Evolutionary conservation across 2,329 filamentous ascomycete genomes (phyloP).

Genomic region (Cordyceps javanica): DNA sequence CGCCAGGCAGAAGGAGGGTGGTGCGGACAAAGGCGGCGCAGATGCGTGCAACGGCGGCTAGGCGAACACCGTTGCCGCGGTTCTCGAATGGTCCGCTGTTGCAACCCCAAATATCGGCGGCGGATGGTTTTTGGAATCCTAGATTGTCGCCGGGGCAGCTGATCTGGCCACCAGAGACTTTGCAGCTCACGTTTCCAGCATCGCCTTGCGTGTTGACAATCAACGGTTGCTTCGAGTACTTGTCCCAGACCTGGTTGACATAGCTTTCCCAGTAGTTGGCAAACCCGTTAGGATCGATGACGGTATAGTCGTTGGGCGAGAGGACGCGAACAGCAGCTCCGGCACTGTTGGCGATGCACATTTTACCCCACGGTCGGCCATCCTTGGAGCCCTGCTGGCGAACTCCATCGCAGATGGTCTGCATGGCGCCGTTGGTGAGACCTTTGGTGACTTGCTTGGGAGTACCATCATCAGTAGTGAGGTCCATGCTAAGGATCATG

Average conservation of each 20-base stretch:
- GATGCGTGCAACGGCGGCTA: slow-evolving; percentile 39
- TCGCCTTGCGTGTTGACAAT: slow-evolving; percentile 37
- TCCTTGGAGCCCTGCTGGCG: slow-evolving; percentile 31
- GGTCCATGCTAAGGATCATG: slow-evolving; percentile 43
- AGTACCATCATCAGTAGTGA: slow-evolving; percentile 31
- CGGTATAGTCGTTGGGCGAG: slow-evolving; percentile 36
- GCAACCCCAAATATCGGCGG: slow-evolving; percentile 45
- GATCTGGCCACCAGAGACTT: slow-evolving; percentile 29
- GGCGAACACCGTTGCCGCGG: slow-evolving; percentile 31
- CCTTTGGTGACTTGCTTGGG: slow-evolving; percentile 34
- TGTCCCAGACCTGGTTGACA: slow-evolving; percentile 40
- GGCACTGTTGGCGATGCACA: slow-evolving; percentile 33
- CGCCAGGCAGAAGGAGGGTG: slow-evolving; percentile 39
- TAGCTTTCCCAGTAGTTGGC: slow-evolving; percentile 38
- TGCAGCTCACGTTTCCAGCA: slow-evolving; percentile 35
- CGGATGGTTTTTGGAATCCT: slow-evolving; percentile 36
- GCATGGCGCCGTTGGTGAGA: slow-evolving; percentile 29
- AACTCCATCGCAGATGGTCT: slow-evolving; percentile 35
- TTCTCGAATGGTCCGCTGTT: slow-evolving; percentile 41
- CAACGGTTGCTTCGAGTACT: slow-evolving; percentile 32
- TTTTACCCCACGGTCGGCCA: slow-evolving; percentile 36
- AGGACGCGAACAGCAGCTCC: slow-evolving; percentile 38
- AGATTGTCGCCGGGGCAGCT: slow-evolving; percentile 37
- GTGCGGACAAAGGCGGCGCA: slow-evolving; percentile 46
- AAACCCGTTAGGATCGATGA: slow-evolving; percentile 30